Conservation (phyloP, 352 stramenopile species). For the Phytopythium aichiense region DNA sequence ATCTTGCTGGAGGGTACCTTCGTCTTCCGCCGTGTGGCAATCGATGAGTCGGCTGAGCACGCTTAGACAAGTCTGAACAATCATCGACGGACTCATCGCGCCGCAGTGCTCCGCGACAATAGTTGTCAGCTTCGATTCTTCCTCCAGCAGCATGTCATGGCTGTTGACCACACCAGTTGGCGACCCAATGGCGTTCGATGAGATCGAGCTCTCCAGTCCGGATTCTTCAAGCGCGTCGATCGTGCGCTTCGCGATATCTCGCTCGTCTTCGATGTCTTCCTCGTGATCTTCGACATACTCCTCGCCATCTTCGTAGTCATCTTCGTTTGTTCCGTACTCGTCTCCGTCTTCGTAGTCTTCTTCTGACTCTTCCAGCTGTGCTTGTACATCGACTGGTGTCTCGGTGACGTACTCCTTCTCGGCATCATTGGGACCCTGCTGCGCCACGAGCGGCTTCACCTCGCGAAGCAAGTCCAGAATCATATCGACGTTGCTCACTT, state of each 20-base stretch:
- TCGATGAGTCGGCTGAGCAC: slow-evolving; percentile 80
- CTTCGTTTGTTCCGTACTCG: slow-evolving; percentile 25
- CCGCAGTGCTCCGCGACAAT: slow-evolving; percentile 76
- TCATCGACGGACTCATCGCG: slow-evolving; percentile 82
- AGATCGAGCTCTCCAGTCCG: slow-evolving; percentile 35
- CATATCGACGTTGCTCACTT: slow-evolving; percentile 71
- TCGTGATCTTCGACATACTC: slow-evolving; percentile 34
- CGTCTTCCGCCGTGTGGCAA: slow-evolving; percentile 77
- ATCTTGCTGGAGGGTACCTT: slow-evolving; percentile 77
- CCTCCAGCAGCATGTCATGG: slow-evolving; percentile 26
- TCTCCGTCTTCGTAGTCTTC: slow-evolving; percentile 42
- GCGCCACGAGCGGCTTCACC: slow-evolving; percentile 71
- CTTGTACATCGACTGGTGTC: slow-evolving; percentile 42
- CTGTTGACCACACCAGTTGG: slow-evolving; percentile 24
- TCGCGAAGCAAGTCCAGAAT: slow-evolving; percentile 72
- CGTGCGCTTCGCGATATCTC: slow-evolving; percentile 42
- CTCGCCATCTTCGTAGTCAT: slow-evolving; percentile 36
- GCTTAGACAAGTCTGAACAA: slow-evolving; percentile 84
- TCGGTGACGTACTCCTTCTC: slow-evolving; percentile 76
- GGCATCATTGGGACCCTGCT: slow-evolving; percentile 53
- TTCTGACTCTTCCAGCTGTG: slow-evolving; percentile 54
- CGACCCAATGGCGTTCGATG: slow-evolving; percentile 31
- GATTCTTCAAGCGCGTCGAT: slow-evolving; percentile 74
- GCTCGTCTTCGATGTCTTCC: slow-evolving; percentile 31
- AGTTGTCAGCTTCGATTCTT: slow-evolving; percentile 52